phyloP scores from a whole-genome alignment of 2,329 filamentous ascomycete genomes.

The Lachnellula subtilissima region DNA sequence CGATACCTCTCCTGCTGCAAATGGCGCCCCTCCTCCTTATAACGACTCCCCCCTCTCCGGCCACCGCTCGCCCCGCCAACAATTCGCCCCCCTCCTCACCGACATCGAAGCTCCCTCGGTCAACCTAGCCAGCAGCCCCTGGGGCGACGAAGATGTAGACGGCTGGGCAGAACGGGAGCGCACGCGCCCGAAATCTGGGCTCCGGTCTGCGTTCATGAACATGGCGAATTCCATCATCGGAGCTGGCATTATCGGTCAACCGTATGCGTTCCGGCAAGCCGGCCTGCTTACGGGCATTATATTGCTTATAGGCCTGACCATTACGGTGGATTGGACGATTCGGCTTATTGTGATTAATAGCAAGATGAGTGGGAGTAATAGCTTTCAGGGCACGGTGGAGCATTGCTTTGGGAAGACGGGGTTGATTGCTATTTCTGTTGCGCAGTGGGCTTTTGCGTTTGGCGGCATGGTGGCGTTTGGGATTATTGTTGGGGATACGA shows the following conservation, averaged over 20 bases:
- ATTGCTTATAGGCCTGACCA: conserved; percentile 72
- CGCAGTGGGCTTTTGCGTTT: conserved; percentile 98
- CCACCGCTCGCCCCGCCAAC: conserved; percentile 27
- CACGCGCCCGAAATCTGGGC: conserved; percentile 71
- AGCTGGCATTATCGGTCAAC: conserved; percentile 73
- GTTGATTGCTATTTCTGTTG: conserved; percentile 79
- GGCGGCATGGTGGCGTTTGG: conserved; percentile 98
- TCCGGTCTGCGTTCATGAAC: conserved; percentile 94
- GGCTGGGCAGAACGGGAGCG: conserved; percentile 51
- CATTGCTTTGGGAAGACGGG: conserved; percentile 88
- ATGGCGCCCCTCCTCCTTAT: conserved; percentile 41
- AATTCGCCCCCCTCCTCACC: conserved; percentile 64
- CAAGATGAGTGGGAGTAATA: conserved; percentile 89
- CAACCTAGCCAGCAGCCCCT: conserved; percentile 49
- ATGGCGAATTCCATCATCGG: conserved; percentile 99
- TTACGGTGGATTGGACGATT: conserved; percentile 95
- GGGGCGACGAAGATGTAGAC: conserved; percentile 39
- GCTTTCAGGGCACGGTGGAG: conserved; percentile 93
- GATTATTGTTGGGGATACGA: conserved; percentile 94
- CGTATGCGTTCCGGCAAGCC: conserved; percentile 92
- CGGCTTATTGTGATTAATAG: conserved; percentile 95
- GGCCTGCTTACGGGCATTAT: conserved; percentile 76
- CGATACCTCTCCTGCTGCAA: conserved; percentile 27
- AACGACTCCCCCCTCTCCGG: conserved; percentile 25
- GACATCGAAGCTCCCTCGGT: conserved; percentile 78